Evolutionary conservation across 2,329 filamentous ascomycete genomes (phyloP), one percentile per base, ranked within the genome.

Genomic region (Diaporthe eres): DNA sequence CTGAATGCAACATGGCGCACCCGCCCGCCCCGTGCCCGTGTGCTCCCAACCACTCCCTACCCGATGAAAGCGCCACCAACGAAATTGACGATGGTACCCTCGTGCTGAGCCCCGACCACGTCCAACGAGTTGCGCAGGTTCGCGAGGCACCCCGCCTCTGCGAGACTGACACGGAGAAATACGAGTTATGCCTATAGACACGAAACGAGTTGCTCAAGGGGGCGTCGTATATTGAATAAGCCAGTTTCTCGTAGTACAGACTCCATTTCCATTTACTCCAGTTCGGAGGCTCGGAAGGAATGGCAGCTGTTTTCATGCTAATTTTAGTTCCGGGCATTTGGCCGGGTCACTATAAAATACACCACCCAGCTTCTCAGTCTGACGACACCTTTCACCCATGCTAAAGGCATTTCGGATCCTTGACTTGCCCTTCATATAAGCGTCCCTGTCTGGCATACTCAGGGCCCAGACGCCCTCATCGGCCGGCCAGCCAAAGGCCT

Each of bases 391-490:
- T 44, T 63, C 58, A 9, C 28, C 58, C 58, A 63, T 63, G n/a
- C 37, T 63, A 28, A 63, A 63, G 58, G 58, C 58, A 63, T 63
- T 63, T 63, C 58, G 58, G 58, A 63, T 63, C 37, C 58, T 63
- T 22, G n/a, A 17, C 37, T 12, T 63, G n/a, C 58, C 58, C 58
- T 63, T 63, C 3, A 63, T 10, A 19, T 44, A 42, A 63, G 58
- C 10, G 58, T 63, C 37, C 37, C 10, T 25, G 1, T 63, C 2
- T 44, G 58, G 58, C 58, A 63, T 44, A 6, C 12, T 63, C 37
- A 63, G 58, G 58, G 58, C 58, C 58, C 58, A 63, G 37, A 63
- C 37, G 37, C 58, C 58, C n/a, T 15, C 58, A 63, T 63, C 58
- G 58, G 58, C 58, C 37, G 58, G 58, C 58, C 58, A 63, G 58